phyloP scores from a whole-genome alignment of 306 rosid species.

The Abrus pulchellus region DNA sequence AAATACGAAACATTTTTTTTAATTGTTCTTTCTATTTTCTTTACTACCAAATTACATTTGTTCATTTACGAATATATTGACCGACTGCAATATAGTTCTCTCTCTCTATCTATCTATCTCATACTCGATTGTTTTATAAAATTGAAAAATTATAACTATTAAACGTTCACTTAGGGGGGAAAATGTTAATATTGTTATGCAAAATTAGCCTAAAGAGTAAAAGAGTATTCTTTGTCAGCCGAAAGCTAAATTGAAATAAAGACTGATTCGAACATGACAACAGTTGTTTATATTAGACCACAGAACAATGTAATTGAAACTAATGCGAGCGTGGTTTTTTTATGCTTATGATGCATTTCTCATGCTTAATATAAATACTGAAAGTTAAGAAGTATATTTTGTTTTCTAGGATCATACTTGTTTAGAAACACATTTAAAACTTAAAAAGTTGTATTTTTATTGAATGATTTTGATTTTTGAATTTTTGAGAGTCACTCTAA shows the following conservation, averaged over 20 bases:
- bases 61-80: background rate
- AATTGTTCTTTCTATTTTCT: background rate
- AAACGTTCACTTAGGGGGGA: background rate
- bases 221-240: background rate
- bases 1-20: background rate
- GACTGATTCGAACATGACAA: slow-evolving; percentile 18
- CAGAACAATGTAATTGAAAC: background rate
- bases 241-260: slow-evolving; percentile 17
- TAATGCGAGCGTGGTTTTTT: no score
- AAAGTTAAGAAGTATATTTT: background rate
- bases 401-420: background rate
- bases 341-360: no score
- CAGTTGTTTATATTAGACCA: background rate
- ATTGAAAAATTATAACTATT: background rate
- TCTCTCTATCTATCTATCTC: background rate
- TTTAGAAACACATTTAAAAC: background rate
- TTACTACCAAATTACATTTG: background rate
- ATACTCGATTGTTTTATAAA: background rate
- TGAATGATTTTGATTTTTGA: background rate
- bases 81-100: background rate
- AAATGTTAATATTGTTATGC: background rate
- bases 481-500: background rate
- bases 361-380: background rate
- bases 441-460: background rate
- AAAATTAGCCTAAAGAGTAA: background rate